Conservation (phyloP, 495 filamentous ascomycete species). For the Poronia punctata region DNA sequence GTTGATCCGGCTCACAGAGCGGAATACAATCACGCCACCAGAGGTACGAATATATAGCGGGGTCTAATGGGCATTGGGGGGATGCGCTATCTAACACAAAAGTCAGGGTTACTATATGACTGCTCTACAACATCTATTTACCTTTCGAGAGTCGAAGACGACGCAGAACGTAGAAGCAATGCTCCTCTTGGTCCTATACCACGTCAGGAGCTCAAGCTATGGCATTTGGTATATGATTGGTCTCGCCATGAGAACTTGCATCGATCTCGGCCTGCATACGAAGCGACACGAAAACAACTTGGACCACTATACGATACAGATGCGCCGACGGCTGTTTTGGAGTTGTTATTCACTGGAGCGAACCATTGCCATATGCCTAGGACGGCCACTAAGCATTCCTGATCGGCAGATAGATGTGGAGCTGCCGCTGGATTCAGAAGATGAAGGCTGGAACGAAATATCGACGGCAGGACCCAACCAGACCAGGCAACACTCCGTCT, state of each 20-base stretch:
- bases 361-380: conserved; percentile 44
- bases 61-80: not conserved
- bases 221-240: conserved; percentile 54
- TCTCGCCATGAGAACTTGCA: conserved; percentile 48
- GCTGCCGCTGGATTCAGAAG: conserved; percentile 33
- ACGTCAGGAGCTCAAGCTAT: conserved; percentile 46
- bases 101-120: conserved; percentile 38
- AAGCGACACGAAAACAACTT: conserved; percentile 42
- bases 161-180: conserved; percentile 51
- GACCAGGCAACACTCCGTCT: conserved; percentile 18
- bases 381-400: conserved; percentile 45
- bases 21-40: conserved; percentile 38
- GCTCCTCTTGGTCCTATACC: conserved; percentile 47
- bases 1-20: conserved; percentile 42
- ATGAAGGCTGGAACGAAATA: conserved; percentile 1
- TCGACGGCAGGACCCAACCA: not conserved
- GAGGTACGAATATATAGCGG: conserved; percentile 25
- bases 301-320: conserved; percentile 40
- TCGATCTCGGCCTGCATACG: conserved; percentile 47
- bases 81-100: conserved; percentile 1
- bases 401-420: conserved; percentile 48
- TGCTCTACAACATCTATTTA: conserved; percentile 44
- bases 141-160: conserved; percentile 43
- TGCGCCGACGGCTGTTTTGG: conserved; percentile 47
- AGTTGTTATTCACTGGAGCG: conserved; percentile 48